Base-by-base conservation (phyloP, 1,284 basidiomycete genomes). In the Naganishia sp. region DNA sequence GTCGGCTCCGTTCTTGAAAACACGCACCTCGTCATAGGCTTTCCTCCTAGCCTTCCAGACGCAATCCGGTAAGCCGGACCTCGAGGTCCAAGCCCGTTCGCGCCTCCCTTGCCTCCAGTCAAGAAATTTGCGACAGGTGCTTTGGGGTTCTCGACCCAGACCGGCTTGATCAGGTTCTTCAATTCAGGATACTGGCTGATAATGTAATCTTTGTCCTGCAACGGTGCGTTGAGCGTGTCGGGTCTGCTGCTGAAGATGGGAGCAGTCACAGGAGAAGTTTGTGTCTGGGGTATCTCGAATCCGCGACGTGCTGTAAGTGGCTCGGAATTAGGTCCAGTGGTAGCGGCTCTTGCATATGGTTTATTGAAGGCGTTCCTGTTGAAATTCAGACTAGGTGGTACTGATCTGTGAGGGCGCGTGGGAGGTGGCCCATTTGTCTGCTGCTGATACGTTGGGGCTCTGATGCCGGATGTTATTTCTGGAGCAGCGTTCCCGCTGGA, bases 61-160 rank as follows among this genome's bases (percentile, higher is more conserved):
- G 72, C 63, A 1, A 68, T 68, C 18, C 70, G 55, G 56, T 74
- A 79, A 36, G 68, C 67, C 6, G 68, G 66, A 18, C 71, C 70
- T 11, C 71, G 66, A 0, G 66, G 66, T 11, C 70, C 72, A 3
- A 75, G 61, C 21, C 74, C 74, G 5, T 68, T 66, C 3, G 73
- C 73, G 13, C 74, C 74, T 23, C 74, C 74, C 11, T 59, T 69
- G 0, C 72, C 72, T 15, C 70, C 71, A 16, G 73, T 73, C 25
- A 76, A 60, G 59, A 76, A 77, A 66, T 79, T 80, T 39, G 77
- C 74, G n/a, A 80, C 65, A 0, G 78, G 77, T 2, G 74, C 72
- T 66, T 80, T 80, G 6, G 79, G 77, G 60, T 79, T 79, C 55
- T 76, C 75, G 25, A 70, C 59, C 78, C 78, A 79, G 67, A 75